Evolutionary conservation across 2,329 filamentous ascomycete species (phyloP).

Genomic region (Beauveria sp.): DNA sequence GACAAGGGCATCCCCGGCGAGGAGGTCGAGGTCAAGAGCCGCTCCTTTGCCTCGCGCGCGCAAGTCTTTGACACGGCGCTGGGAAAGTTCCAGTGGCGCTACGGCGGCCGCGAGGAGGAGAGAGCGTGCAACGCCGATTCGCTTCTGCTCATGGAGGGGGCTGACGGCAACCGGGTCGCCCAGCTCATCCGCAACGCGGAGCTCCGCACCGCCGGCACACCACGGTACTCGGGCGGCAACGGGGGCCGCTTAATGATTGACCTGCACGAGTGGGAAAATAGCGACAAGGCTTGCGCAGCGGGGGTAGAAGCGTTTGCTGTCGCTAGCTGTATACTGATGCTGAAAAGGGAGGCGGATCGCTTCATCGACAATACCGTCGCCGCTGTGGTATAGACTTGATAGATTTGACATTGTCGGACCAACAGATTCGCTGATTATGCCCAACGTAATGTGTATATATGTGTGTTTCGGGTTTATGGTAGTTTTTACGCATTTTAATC

Average conservation of each 20-base stretch:
- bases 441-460: neutral
- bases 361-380: conserved; percentile 17
- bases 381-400: conserved; percentile 5
- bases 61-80: conserved; percentile 17
- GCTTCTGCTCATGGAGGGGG: conserved; percentile 15
- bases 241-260: conserved; percentile 18
- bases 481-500: no score
- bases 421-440: no score
- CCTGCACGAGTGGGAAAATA: conserved; percentile 14
- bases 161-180: conserved; percentile 9
- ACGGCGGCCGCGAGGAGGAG: conserved; percentile 13
- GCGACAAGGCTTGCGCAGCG: conserved; percentile 9
- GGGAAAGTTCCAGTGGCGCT: conserved; percentile 18
- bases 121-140: conserved; percentile 13
- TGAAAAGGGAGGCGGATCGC: conserved; percentile 19
- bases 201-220: conserved; percentile 16
- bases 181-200: conserved; percentile 17
- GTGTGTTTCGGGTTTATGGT: no score
- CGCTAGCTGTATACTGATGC: conserved; percentile 17
- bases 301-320: conserved; percentile 17
- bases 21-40: conserved; percentile 14
- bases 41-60: conserved; percentile 14
- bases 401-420: neutral
- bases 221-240: conserved; percentile 16
- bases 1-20: conserved; percentile 12